These are phyloP conservation scores for Claviceps humidiphila DNA, from an alignment of 2,329 filamentous ascomycete species.

Conservation along the genomic window DNA sequence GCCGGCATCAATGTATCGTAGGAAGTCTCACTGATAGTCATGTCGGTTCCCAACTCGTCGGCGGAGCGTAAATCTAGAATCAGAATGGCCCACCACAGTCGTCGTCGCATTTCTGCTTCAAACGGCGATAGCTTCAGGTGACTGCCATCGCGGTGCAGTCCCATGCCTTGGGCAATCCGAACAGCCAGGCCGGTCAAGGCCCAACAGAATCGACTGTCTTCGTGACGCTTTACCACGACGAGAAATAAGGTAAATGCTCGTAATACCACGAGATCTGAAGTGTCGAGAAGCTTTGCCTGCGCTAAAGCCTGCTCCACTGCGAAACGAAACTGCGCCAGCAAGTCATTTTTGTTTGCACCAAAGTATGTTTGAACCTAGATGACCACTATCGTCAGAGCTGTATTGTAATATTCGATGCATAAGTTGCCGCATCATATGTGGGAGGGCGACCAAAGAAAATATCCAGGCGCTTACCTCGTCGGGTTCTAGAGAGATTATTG, in stretches of 20 bases:
- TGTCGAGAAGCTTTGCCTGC: constrained; percentile 43
- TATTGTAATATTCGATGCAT: neutral
- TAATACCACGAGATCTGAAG: constrained; percentile 41
- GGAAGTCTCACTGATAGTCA: constrained; percentile 25
- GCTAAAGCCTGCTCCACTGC: constrained; percentile 45
- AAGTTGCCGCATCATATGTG: neutral
- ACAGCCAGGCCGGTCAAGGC: constrained; percentile 43
- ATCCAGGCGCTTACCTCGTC: constrained; percentile 34
- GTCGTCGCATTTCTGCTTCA: constrained; percentile 45
- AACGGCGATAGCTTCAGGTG: constrained; percentile 40
- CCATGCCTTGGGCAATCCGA: constrained; percentile 47
- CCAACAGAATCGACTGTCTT: constrained; percentile 44
- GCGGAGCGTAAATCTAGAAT: constrained; percentile 41
- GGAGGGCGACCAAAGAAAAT: neutral
- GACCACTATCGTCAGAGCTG: neutral
- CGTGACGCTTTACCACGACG: constrained; percentile 30
- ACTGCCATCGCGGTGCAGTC: constrained; percentile 43
- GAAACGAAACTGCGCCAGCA: constrained; percentile 34
- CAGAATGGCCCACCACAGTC: constrained; percentile 49
- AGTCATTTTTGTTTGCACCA: constrained; percentile 28
- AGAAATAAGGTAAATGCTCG: constrained; percentile 47
- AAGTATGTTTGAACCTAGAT: constrained; percentile 25
- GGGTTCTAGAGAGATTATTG: constrained; percentile 46
- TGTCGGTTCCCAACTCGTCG: constrained; percentile 38
- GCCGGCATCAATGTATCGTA: constrained; percentile 36